Evolutionary conservation across 257 asterid genomes (phyloP), one percentile per base, ranked within the genome.

Genomic region (Plantago ovata): DNA sequence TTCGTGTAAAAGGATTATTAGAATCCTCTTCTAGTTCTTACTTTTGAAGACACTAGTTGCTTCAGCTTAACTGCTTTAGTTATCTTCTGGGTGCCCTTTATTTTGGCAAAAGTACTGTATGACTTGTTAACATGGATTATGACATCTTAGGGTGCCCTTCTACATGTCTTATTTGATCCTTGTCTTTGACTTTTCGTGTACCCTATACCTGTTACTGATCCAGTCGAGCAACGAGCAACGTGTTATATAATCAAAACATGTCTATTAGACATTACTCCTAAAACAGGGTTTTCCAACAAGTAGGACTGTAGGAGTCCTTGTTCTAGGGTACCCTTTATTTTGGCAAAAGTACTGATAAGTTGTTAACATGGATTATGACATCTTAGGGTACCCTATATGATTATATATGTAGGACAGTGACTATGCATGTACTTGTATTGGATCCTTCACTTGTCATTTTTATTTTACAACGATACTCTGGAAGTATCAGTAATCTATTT

Each of bases 1-100:
- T 92, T 92, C 67, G 83, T 79, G 65, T 78, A 63, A 61, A 42
- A 21, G 59, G 56, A 44, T 56, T 62, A 58, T 53, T 62, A 57
- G 42, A 23, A n/a, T n/a, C 62, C 16, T 14, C 3, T 53, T 7
- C 10, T 32, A 53, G 38, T 16, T 11, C 28, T 39, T 18, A 18
- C 28, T 39, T 18, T 38, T 28, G 36, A 28, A n/a, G 36, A 15
- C 49, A 4, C 4, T 18, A 56, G 61, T 40, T 56, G 16, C 23
- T 20, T 38, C 62, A 13, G 62, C 16, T 39, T 24, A 24, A 13
- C 36, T 36, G 42, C 64, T 60, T 74, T 70, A 66, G 73, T 73
- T 71, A 74, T 72, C 71, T 54, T 62, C 7, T n/a, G 0, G 36
- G 36, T 75, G 64, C 60, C 15, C 65, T 51, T 64, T 40, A 19